These are phyloP conservation scores for Claviceps monticola DNA, from an alignment of 2,329 filamentous ascomycete species.

Conservation along the genomic window DNA sequence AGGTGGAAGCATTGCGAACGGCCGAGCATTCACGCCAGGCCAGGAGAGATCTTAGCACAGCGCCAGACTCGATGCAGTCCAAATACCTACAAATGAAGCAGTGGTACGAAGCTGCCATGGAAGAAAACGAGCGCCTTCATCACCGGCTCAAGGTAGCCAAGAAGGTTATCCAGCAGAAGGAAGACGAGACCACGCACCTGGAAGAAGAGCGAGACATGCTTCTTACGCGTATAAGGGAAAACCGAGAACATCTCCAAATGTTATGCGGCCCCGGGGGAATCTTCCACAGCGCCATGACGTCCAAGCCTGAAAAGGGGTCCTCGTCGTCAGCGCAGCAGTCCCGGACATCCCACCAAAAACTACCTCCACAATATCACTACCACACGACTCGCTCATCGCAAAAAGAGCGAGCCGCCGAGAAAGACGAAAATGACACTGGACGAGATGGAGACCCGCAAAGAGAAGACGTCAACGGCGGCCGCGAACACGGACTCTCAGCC, in stretches of 20 bases:
- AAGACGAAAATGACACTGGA: background rate
- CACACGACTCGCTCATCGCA: conserved; percentile 29
- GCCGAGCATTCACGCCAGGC: conserved; percentile 56
- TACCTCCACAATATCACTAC: conserved; percentile 14
- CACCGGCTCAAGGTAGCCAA: conserved; percentile 60
- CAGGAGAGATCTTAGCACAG: conserved; percentile 36
- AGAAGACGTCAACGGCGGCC: background rate
- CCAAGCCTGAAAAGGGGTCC: conserved; percentile 30
- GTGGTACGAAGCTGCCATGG: conserved; percentile 50
- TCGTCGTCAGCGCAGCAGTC: conserved; percentile 26
- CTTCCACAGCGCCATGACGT: conserved; percentile 48
- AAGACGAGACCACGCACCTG: conserved; percentile 57
- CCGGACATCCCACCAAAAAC: conserved; percentile 21
- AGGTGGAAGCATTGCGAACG: conserved; percentile 70
- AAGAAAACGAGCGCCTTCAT: conserved; percentile 50
- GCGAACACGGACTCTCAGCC: conserved; percentile 56
- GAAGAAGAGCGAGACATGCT: conserved; percentile 64
- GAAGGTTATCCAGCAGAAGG: conserved; percentile 63
- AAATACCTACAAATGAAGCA: conserved; percentile 50
- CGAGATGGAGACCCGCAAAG: conserved; percentile 16
- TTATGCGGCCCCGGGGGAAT: conserved; percentile 63
- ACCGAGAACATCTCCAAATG: conserved; percentile 71
- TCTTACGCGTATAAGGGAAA: conserved; percentile 74
- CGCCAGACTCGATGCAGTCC: conserved; percentile 37
- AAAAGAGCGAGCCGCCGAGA: background rate